These are phyloP conservation scores for Herpotrichia juniperi DNA, from an alignment of 2,329 filamentous ascomycete species.

Conservation along the genomic window DNA sequence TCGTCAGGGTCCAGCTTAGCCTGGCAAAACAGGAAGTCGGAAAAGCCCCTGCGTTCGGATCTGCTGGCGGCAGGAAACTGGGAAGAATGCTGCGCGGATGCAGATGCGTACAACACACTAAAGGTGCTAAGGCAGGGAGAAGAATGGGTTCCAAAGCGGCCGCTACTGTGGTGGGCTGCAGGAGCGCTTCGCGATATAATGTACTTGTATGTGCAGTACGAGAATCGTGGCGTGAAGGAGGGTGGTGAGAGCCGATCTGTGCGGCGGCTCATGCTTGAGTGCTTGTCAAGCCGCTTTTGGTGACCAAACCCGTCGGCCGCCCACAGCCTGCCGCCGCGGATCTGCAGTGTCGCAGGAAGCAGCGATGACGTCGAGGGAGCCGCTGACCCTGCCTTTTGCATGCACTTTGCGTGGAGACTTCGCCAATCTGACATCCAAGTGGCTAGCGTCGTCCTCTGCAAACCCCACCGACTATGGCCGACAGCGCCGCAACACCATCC, in stretches of 20 bases:
- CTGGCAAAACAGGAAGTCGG: neutral
- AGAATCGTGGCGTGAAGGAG: neutral
- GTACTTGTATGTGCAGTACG: too few species aligned
- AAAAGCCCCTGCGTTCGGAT: neutral
- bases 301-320: neutral
- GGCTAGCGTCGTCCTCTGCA: neutral
- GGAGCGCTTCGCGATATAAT: too few species aligned
- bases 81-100: neutral
- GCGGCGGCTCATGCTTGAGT: neutral
- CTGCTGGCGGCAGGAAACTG: neutral
- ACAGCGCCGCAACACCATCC: conserved; percentile 1
- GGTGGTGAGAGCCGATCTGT: neutral
- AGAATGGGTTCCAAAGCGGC: too few species aligned
- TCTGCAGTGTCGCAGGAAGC: neutral
- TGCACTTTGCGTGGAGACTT: neutral
- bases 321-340: neutral
- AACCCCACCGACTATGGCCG: neutral
- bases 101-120: neutral
- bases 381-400: neutral
- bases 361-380: neutral
- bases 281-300: too few species aligned
- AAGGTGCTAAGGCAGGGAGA: too few species aligned
- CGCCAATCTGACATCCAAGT: neutral
- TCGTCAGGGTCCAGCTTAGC: neutral
- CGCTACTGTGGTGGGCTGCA: too few species aligned